Conservation (phyloP, 2,329 filamentous ascomycete genomes). For the Westerdykella aurantiaca region DNA sequence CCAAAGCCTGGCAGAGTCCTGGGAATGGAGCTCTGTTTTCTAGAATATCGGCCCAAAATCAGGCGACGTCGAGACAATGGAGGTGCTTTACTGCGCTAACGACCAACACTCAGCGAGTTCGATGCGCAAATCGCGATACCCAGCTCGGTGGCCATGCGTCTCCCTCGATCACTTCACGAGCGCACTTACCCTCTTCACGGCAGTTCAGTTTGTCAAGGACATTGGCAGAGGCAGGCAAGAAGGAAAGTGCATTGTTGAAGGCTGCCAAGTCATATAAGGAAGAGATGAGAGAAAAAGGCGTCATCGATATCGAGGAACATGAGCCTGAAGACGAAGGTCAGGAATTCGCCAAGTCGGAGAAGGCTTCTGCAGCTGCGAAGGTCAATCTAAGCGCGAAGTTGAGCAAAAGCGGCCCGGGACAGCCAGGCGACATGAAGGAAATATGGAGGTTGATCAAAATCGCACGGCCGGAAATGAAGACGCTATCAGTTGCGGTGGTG, state of each 20-base stretch:
- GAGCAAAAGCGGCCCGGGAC: constrained; percentile 65
- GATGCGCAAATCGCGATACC: constrained; percentile 11
- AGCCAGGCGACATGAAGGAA: constrained; percentile 60
- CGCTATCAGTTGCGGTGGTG: constrained; percentile 73
- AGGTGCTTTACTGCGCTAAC: constrained; percentile 10
- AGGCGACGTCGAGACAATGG: constrained; percentile 1
- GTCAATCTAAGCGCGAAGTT: constrained; percentile 84
- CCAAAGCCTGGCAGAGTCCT: constrained; percentile 31
- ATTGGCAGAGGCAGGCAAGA: constrained; percentile 19
- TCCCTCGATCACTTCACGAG: not conserved
- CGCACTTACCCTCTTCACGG: constrained; percentile 16
- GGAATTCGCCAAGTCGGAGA: constrained; percentile 69
- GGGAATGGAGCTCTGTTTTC: constrained; percentile 32
- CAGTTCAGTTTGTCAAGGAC: constrained; percentile 25
- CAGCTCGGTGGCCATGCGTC: constrained; percentile 6
- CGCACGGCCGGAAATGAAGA: constrained; percentile 74
- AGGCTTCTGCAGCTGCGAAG: constrained; percentile 78
- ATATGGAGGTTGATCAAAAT: constrained; percentile 85
- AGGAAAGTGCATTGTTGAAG: constrained; percentile 13
- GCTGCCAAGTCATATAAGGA: constrained; percentile 34
- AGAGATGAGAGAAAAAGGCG: constrained; percentile 35
- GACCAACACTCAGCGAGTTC: not conserved
- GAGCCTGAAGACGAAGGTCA: constrained; percentile 51
- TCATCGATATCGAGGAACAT: constrained; percentile 32
- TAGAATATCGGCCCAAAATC: constrained; percentile 22